Percentiles rank a stretch among this genome's conserved stretches.
These are phyloP conservation scores for Globisporangium acanthophoron DNA, from an alignment of 352 stramenopile genomes.

Conservation along the genomic window DNA sequence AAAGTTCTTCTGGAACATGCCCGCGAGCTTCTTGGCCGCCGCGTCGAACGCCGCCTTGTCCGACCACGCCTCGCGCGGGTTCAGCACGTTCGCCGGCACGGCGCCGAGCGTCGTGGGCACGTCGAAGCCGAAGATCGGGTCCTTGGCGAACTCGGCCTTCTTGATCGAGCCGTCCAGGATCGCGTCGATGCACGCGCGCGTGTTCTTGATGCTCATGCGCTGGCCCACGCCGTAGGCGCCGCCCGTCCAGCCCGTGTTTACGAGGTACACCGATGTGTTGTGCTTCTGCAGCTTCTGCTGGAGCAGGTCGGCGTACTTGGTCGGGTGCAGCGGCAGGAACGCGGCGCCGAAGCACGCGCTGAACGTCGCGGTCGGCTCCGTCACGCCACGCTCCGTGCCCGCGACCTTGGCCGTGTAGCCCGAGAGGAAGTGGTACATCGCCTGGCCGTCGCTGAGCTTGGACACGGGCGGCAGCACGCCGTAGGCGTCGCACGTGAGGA, in stretches of 20 bases:
- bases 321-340: conserved; percentile 97
- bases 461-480: conserved; percentile 96
- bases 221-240: conserved; percentile 95
- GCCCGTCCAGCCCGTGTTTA: conserved; percentile 98
- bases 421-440: conserved; percentile 98
- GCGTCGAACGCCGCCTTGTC: conserved; percentile 91
- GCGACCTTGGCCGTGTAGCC: conserved; percentile 99
- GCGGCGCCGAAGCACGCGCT: conserved; percentile 96
- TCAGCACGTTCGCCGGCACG: conserved; percentile 87
- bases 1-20: conserved; percentile 97
- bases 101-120: conserved; percentile 86
- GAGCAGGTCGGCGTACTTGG: conserved; percentile 95
- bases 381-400: conserved; percentile 96
- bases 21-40: conserved; percentile 90
- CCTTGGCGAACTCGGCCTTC: conserved; percentile 72
- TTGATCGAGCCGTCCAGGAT: conserved; percentile 96
- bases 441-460: conserved; percentile 91
- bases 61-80: conserved; percentile 91
- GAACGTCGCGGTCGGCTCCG: conserved; percentile 95
- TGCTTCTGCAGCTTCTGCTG: conserved; percentile 95
- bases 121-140: conserved; percentile 94
- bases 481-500: conserved; percentile 98
- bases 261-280: conserved; percentile 92
- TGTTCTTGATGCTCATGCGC: conserved; percentile 98
- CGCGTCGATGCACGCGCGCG: conserved; percentile 93